Evolutionary conservation across 1,284 basidiomycete species (phyloP).

Genomic region (Earliella scabrosa): DNA sequence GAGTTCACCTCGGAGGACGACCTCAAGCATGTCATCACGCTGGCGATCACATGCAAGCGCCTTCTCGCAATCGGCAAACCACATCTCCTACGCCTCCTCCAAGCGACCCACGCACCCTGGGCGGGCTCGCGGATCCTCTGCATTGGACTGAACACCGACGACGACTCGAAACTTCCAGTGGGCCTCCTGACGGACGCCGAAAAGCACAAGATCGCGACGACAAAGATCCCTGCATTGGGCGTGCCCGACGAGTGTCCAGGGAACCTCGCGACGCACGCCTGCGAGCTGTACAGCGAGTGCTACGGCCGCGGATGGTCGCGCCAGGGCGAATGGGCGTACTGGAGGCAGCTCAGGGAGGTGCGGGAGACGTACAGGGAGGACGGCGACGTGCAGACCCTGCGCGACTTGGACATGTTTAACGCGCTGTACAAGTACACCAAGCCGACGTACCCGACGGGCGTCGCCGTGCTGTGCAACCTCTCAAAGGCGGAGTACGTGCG

Average conservation of each 20-base stretch:
- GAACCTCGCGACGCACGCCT: too few relatives aligned
- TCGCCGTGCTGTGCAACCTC: constrained; percentile 6
- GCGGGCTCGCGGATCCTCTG: constrained; percentile 21
- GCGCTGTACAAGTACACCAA: not conserved
- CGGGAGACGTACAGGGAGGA: too few relatives aligned
- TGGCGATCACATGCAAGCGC: constrained; percentile 10
- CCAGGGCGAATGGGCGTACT: too few relatives aligned
- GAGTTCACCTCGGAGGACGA: not conserved
- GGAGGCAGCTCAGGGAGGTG: too few relatives aligned
- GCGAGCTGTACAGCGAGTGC: too few relatives aligned
- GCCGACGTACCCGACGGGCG: not conserved
- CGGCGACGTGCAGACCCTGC: too few relatives aligned
- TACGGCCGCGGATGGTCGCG: too few relatives aligned
- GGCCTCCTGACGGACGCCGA: constrained; percentile 17
- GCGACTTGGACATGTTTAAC: too few relatives aligned
- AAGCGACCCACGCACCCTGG: not conserved
- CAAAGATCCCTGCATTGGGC: too few relatives aligned
- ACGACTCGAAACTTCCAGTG: constrained; percentile 8
- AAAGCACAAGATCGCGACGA: not conserved
- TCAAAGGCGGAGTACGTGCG: constrained; percentile 4
- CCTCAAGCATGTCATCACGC: not conserved
- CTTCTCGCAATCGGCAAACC: constrained; percentile 6
- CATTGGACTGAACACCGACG: constrained; percentile 5
- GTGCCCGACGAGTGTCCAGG: too few relatives aligned
- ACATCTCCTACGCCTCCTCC: not conserved